These are phyloP conservation scores for Tetracladium setigerum DNA, from an alignment of 495 filamentous ascomycete species.

Conservation along the genomic window DNA sequence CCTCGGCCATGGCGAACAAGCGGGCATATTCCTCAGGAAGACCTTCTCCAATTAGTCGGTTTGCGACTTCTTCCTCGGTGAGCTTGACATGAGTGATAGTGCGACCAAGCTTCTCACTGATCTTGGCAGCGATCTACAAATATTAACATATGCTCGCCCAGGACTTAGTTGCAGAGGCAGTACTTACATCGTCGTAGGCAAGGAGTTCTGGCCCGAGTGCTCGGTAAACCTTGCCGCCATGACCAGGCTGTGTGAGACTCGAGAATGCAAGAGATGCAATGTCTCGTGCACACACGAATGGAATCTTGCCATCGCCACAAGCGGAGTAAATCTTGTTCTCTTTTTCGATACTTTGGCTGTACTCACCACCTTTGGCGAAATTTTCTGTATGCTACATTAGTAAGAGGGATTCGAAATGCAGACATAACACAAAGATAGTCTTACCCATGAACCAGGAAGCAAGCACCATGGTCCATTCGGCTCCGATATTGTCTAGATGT, in stretches of 20 bases:
- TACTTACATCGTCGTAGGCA: constrained; percentile 33
- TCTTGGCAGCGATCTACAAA: constrained; percentile 33
- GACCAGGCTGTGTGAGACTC: constrained; percentile 28
- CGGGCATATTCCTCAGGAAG: constrained; percentile 6
- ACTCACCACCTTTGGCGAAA: constrained; percentile 16
- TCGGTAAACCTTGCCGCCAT: constrained; percentile 30
- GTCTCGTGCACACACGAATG: constrained; percentile 36
- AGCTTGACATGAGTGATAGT: constrained; percentile 35
- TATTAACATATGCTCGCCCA: neutral
- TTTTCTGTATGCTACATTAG: constrained; percentile 19
- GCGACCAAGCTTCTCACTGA: constrained; percentile 29
- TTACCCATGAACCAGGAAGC: constrained; percentile 15
- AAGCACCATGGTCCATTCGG: constrained; percentile 26
- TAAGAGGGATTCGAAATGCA: neutral
- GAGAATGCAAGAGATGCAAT: constrained; percentile 37
- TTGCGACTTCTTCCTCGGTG: constrained; percentile 19
- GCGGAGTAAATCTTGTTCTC: constrained; percentile 41
- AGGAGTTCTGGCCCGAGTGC: constrained; percentile 39
- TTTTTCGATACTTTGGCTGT: constrained; percentile 26
- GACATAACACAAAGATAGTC: neutral
- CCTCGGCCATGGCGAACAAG: constrained; percentile 9
- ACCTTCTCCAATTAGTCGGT: constrained; percentile 1
- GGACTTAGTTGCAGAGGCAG: neutral
- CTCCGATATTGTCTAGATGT: constrained; percentile 28
- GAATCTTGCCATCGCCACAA: constrained; percentile 33